Evolutionary conservation across 139 green algal species (phyloP), one percentile per base, ranked within the genome.

Genomic region (Micractinium conductrix): DNA sequence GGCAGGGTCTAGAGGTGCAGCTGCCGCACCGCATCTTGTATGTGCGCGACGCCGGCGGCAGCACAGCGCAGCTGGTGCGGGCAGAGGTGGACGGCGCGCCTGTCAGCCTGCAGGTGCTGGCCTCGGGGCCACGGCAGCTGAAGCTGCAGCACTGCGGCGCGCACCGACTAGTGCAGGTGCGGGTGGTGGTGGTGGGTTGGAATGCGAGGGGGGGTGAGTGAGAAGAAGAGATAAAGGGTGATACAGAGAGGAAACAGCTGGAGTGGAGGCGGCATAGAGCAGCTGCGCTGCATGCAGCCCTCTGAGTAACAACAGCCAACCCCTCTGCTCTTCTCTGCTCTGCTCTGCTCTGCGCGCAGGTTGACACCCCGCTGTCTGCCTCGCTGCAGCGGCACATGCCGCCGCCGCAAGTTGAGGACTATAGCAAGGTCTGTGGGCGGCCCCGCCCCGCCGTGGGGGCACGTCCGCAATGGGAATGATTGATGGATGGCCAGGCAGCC

Each of bases 81-180:
- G 76, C 67, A 12, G 70, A 74, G 55, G 65, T 88, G 45, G 79
- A 88, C 17, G 50, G 76, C 55, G 53, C 21, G 60, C 24, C 24
- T 2, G 48, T 65, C 26, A 16, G 4, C 10, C 35, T 65, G 58
- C 84, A 88, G 67, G 78, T 85, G 30, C 73, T 90, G 38, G 26
- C 80, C 12, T 30, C 33, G 24, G 55, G 44, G 22, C 37, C 48
- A 10, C 74, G 82, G 1, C 62, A 80, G 38, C 35, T 63, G 30
- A 30, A 22, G 48, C 73, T 90, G 65, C 86, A 90, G 44, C 33
- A 82, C 38, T 76, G 76, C 45, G 86, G 86, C 45, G 81, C 80
- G 45, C 86, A 90, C 19, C 74, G 86, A 3, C 9, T 43, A 22
- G 37, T 90, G 30, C 35, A 28, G 62, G 42, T 78, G 70, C 35